Evolutionary conservation across 2,329 filamentous ascomycete species (phyloP).

Genomic region (Arthroderma uncinatum): DNA sequence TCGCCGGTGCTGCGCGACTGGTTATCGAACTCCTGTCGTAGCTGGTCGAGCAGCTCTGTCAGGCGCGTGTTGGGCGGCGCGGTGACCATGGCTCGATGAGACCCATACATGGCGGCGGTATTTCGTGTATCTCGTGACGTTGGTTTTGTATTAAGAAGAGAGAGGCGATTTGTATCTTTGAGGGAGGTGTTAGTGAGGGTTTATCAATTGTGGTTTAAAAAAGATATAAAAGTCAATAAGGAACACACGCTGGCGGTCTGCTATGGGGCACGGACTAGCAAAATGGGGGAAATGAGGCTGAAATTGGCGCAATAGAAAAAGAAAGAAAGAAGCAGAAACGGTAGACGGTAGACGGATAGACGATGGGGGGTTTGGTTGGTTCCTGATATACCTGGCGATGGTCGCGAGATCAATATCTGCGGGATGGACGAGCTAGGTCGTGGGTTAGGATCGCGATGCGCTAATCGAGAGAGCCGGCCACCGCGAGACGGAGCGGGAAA

Average conservation of each 20-base stretch:
- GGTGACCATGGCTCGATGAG: constrained; percentile 68
- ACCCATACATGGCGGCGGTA: constrained; percentile 60
- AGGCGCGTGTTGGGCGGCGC: constrained; percentile 60
- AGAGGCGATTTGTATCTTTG: not conserved
- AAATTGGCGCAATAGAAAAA: too few relatives aligned
- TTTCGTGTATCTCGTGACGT: not conserved
- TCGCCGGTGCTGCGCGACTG: constrained; percentile 71
- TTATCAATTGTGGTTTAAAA: too few relatives aligned
- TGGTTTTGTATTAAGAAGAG: not conserved
- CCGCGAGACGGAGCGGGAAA: not conserved
- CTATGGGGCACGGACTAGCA: too few relatives aligned
- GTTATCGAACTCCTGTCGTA: constrained; percentile 81
- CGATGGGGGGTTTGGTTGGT: too few relatives aligned
- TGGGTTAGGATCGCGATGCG: not conserved
- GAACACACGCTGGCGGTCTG: too few relatives aligned
- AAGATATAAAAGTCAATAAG: too few relatives aligned
- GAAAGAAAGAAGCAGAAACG: too few relatives aligned
- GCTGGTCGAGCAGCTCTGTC: constrained; percentile 81
- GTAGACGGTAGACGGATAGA: not conserved
- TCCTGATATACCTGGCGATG: not conserved
- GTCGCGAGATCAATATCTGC: not conserved
- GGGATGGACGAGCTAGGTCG: not conserved
- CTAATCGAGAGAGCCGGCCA: not conserved
- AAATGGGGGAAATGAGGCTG: too few relatives aligned
- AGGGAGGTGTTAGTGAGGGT: too few relatives aligned